phyloP scores from a whole-genome alignment of 129 eudicot species.

The Ambrosia artemisiifolia region DNA sequence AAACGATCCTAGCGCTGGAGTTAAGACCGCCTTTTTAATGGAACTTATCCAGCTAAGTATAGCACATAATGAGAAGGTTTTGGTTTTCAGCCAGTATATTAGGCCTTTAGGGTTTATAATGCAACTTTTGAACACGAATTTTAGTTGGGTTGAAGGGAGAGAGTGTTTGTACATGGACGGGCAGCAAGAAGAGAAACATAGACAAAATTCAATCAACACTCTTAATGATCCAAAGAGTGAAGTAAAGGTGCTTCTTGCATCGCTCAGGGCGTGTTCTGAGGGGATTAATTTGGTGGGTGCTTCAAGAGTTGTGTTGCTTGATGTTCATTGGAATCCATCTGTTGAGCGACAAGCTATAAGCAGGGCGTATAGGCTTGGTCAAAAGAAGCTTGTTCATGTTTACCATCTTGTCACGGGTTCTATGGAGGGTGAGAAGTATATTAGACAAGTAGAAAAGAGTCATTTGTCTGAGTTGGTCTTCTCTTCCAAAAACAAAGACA shows the following conservation, averaged over 20 bases:
- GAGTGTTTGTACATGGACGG: constrained; percentile 58
- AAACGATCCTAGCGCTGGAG: constrained; percentile 41
- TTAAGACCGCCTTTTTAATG: constrained; percentile 53
- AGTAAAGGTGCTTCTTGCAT: constrained; percentile 55
- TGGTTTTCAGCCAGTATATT: constrained; percentile 58
- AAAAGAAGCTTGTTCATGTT: constrained; percentile 48
- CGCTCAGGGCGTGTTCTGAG: constrained; percentile 61
- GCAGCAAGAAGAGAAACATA: constrained; percentile 35
- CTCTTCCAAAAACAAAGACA: constrained; percentile 33
- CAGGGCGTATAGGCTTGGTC: constrained; percentile 78
- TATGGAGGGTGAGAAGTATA: constrained; percentile 50
- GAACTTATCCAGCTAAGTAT: constrained; percentile 49
- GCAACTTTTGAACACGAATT: constrained; percentile 29
- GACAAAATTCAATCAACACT: constrained; percentile 41
- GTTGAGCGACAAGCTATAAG: constrained; percentile 76
- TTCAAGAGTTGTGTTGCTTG: constrained; percentile 68
- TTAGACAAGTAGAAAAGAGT: constrained; percentile 55
- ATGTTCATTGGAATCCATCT: constrained; percentile 86
- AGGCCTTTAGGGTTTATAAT: constrained; percentile 38
- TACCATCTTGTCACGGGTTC: constrained; percentile 65
- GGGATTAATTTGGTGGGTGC: constrained; percentile 83
- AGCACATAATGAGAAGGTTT: constrained; percentile 43
- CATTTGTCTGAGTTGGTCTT: constrained; percentile 64
- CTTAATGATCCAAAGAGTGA: constrained; percentile 52
- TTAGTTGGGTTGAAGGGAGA: constrained; percentile 52